A percentile compares a stretch with the other conserved stretches of the same genome.
These are phyloP conservation scores for Mucor racemosus DNA, from an alignment of 371 early-diverging fungal genomes.

Conservation along the genomic window DNA sequence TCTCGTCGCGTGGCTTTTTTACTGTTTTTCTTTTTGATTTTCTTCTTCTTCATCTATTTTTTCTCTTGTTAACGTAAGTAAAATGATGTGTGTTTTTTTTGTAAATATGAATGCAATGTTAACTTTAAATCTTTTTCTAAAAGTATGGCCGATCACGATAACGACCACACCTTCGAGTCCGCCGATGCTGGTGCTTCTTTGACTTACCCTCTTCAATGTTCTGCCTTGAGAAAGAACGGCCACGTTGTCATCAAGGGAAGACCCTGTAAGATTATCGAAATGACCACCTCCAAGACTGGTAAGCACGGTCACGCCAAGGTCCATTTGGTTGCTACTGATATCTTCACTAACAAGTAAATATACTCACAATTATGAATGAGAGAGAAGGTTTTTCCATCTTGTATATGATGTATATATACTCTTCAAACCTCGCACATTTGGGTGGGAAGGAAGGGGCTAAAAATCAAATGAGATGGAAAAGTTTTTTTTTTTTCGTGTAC, in stretches of 20 bases:
- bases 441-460: neutral
- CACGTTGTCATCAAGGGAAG: slow-evolving; percentile 97
- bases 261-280: slow-evolving; percentile 99
- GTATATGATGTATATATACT: neutral
- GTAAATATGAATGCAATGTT: neutral
- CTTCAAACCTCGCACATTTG: neutral
- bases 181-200: slow-evolving; percentile 87
- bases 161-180: slow-evolving; percentile 73
- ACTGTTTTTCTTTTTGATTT: slow-evolving; percentile 13
- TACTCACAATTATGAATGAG: neutral
- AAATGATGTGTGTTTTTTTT: neutral
- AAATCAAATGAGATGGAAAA: neutral
- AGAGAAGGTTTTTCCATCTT: neutral
- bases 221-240: slow-evolving; percentile 98
- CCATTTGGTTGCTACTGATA: slow-evolving; percentile 93
- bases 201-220: slow-evolving; percentile 98
- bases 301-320: slow-evolving; percentile 99
- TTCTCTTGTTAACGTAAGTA: slow-evolving; percentile 17
- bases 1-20: slow-evolving; percentile 20
- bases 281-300: slow-evolving; percentile 95
- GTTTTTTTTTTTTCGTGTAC: neutral
- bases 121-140: neutral
- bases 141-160: slow-evolving; percentile 63
- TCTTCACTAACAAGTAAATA: slow-evolving; percentile 93
- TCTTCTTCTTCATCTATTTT: slow-evolving; percentile 11